These are phyloP conservation scores for Chlamydomonas schloesseri DNA, from an alignment of 139 green algal genomes.

Conservation along the genomic window DNA sequence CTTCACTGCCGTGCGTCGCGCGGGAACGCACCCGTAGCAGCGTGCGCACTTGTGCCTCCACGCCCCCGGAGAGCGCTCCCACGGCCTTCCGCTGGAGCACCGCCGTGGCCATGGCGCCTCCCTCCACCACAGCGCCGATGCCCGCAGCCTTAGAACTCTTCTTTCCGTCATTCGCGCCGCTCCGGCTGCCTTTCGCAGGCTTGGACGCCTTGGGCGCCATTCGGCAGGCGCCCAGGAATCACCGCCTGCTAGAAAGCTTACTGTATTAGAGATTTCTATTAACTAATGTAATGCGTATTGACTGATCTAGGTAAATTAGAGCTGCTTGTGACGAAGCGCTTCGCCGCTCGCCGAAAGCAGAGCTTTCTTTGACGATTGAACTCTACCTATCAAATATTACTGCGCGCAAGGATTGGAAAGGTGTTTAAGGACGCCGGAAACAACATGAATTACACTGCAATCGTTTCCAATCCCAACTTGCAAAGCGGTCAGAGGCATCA, in stretches of 20 bases:
- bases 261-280: background rate
- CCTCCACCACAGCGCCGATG: background rate
- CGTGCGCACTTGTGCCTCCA: constrained; percentile 28
- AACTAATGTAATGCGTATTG: background rate
- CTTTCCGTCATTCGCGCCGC: background rate
- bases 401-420: too few relatives aligned
- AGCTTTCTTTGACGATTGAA: too few relatives aligned
- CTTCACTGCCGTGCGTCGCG: background rate
- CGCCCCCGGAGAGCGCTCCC: background rate
- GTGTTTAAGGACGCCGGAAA: too few relatives aligned
- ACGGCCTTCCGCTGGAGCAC: constrained; percentile 35
- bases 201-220: constrained; percentile 9
- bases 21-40: constrained; percentile 22
- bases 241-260: too few relatives aligned
- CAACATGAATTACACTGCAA: too few relatives aligned
- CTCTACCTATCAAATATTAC: too few relatives aligned
- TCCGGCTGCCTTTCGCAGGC: background rate
- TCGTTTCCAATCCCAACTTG: too few relatives aligned
- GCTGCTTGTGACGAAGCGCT: background rate
- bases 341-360: too few relatives aligned
- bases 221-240: too few relatives aligned
- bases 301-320: background rate
- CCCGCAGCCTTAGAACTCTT: too few relatives aligned
- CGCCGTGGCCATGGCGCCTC: constrained; percentile 35
- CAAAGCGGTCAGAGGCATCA: too few relatives aligned